Evolutionary conservation across 2,329 filamentous ascomycete genomes (phyloP).

Genomic region (Lachnellula hyalina): DNA sequence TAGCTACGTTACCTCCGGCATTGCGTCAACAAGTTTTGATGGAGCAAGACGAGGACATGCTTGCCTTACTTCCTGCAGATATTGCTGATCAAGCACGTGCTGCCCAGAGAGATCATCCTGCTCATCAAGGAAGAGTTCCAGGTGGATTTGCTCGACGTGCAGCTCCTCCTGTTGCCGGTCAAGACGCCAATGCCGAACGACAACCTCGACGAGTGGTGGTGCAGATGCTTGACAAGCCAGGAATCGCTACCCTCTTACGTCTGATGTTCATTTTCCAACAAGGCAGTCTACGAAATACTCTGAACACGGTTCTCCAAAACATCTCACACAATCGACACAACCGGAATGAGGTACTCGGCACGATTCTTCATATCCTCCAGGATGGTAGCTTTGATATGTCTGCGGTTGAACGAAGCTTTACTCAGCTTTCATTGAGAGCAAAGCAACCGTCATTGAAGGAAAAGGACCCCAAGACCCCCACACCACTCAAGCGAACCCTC

Average conservation of each 20-base stretch:
- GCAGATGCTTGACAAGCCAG: slow-evolving; percentile 95
- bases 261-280: slow-evolving; percentile 97
- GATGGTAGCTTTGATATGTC: slow-evolving; percentile 91
- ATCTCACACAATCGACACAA: slow-evolving; percentile 97
- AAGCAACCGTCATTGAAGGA: slow-evolving; percentile 63
- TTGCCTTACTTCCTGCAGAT: slow-evolving; percentile 78
- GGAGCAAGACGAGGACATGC: slow-evolving; percentile 84
- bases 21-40: slow-evolving; percentile 82
- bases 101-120: slow-evolving; percentile 43
- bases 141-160: slow-evolving; percentile 44
- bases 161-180: slow-evolving; percentile 34
- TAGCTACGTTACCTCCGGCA: slow-evolving; percentile 80
- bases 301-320: slow-evolving; percentile 84
- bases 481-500: slow-evolving; percentile 68
- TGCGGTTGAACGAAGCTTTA: slow-evolving; percentile 92
- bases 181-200: slow-evolving; percentile 40
- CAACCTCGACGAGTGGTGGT: slow-evolving; percentile 74
- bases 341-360: slow-evolving; percentile 86
- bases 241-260: slow-evolving; percentile 92
- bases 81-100: slow-evolving; percentile 81
- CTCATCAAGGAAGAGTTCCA: slow-evolving; percentile 19
- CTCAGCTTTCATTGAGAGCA: slow-evolving; percentile 84
- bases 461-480: slow-evolving; percentile 67
- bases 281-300: slow-evolving; percentile 73
- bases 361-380: slow-evolving; percentile 86